Evolutionary conservation across 257 asterid genomes (phyloP), one percentile per base, ranked within the genome.

Genomic region (Nicotiana undulata): DNA sequence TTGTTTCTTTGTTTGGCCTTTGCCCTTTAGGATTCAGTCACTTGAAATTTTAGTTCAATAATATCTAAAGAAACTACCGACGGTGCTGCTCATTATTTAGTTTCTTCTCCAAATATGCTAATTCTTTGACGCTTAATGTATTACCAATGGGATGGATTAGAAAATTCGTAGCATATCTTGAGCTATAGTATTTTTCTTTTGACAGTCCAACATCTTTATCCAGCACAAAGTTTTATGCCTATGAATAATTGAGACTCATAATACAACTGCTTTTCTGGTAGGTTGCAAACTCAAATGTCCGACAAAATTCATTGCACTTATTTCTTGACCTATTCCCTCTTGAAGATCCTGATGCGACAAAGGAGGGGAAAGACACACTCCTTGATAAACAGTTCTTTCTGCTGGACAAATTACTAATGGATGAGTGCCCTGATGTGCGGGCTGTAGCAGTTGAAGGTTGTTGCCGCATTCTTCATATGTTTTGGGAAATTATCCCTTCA

Each of bases 401-500:
- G 75, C 78, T 96, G 87, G 98, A 96, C 84, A 92, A 91, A 83
- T 84, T 92, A 84, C 92, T 94, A 55, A 84, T 84, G 89, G 99
- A 96, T 86, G 98, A 94, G 58, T 91, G 97, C 84, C 95, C 97
- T 2, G 97, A 91, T 63, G 92, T 96, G 80, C 89, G 99, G 85
- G 91, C 88, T 84, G 94, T 94, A 63, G 98, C 99, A 29, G 98
- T 96, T 84, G 99, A 96, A 90, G 99, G 99, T 85, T 86, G 92
- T 89, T 93, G 97, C 81, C 97, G 98, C 9, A 86, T 86, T 80
- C 99, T 96, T 74, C 89, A 87, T 89, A 79, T 86, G 90, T 96
- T 92, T 53, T 96, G 99, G 99, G 99, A 96, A 89, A 85, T 96
- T 86, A 91, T 96, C 84, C 98, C 99, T 60, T 90, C 99, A 82